Conservation (phyloP, 192 early-diverging fungal species). For the Cladochytrium replicatum region DNA sequence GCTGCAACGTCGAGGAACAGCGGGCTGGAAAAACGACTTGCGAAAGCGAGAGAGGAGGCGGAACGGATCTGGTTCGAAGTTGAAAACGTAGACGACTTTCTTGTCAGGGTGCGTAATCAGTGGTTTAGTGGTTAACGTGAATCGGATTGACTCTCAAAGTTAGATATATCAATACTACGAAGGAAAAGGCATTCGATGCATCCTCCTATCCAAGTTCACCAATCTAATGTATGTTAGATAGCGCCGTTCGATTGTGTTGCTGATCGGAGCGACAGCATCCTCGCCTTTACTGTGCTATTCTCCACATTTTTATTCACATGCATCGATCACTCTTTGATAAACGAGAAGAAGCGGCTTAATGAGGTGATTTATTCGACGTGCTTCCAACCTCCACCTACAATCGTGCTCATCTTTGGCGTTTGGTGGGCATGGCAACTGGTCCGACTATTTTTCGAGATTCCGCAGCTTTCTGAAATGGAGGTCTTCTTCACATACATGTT, state of each 20-base stretch:
- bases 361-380: conserved; percentile 77
- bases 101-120: conserved; percentile 16
- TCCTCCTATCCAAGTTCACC: conserved; percentile 63
- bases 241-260: no score
- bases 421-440: conserved; percentile 73
- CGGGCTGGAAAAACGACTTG: no score
- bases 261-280: conserved; percentile 42
- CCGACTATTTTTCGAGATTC: conserved; percentile 57
- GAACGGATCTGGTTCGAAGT: conserved; percentile 76
- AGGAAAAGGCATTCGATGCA: conserved; percentile 79
- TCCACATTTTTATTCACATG: conserved; percentile 83
- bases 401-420: conserved; percentile 53
- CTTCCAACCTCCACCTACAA: conserved; percentile 33
- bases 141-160: no score
- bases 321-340: conserved; percentile 78
- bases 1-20: no score
- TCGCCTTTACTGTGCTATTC: conserved; percentile 81
- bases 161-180: conserved; percentile 78
- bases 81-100: conserved; percentile 74
- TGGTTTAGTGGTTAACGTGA: no score
- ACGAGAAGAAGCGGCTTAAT: conserved; percentile 52
- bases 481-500: conserved; percentile 76
- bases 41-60: conserved; percentile 46
- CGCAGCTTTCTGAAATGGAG: conserved; percentile 66
- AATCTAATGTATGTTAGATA: conserved; percentile 78